Percentiles rank a stretch among this genome's conserved stretches.
These are phyloP conservation scores for Vaccinium vitisidaea DNA, from an alignment of 148 eudicot species.

Conservation along the genomic window DNA sequence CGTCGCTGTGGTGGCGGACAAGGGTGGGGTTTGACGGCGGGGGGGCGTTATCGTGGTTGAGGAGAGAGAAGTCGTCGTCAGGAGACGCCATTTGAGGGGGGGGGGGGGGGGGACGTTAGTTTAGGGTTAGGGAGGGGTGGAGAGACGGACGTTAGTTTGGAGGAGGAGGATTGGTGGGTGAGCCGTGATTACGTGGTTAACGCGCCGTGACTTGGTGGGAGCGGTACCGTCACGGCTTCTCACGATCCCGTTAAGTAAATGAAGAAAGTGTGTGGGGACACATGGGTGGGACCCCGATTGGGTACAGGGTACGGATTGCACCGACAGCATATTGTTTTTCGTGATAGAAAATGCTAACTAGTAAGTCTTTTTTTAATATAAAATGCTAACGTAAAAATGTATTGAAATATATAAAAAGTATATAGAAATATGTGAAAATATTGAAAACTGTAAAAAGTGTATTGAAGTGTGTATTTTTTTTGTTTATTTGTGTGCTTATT, in stretches of 20 bases:
- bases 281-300: conserved; percentile 3
- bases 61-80: conserved; percentile 89
- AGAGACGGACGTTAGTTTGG: conserved; percentile 63
- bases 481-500: no score
- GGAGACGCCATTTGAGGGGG: conserved; percentile 61
- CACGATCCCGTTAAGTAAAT: conserved; percentile 32
- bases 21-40: conserved; percentile 32
- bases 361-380: no score
- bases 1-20: conserved; percentile 27
- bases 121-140: conserved; percentile 35
- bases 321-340: no score
- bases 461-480: no score
- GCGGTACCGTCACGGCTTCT: conserved; percentile 39
- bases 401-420: no score
- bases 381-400: no score
- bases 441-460: no score
- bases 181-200: conserved; percentile 2
- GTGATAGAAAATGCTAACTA: no score
- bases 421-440: no score
- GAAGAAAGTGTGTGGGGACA: background rate
- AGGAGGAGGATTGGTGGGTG: conserved; percentile 22
- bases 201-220: conserved; percentile 24
- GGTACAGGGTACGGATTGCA: background rate
- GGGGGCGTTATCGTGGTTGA: conserved; percentile 43
- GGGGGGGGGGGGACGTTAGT: conserved; percentile 31